Percentiles rank a stretch among this genome's conserved stretches.
Conservation (phyloP, 106 monocot genomes). For the Allium sativum region DNA sequence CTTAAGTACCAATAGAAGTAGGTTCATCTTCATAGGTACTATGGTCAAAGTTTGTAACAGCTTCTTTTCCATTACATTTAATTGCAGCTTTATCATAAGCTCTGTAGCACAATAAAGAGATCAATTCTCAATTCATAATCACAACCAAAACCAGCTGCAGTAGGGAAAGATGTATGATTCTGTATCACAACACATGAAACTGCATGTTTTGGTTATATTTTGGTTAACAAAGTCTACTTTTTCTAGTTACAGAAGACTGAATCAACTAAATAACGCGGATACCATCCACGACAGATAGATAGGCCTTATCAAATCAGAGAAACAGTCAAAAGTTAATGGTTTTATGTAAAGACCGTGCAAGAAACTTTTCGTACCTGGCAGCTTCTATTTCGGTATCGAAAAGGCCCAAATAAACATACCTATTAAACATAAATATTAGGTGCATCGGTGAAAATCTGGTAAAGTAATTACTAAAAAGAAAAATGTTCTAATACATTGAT, state of each 20-base stretch:
- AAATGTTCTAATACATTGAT: background rate
- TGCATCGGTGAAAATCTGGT: background rate
- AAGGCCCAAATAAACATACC: constrained; percentile 16
- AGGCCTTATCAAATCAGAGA: too few relatives aligned
- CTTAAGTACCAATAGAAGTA: constrained; percentile 10
- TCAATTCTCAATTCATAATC: background rate
- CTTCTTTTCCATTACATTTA: constrained; percentile 66
- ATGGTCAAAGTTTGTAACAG: constrained; percentile 68
- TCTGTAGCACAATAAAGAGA: constrained; percentile 13
- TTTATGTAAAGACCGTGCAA: background rate
- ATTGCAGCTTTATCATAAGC: constrained; percentile 84
- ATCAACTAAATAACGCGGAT: background rate
- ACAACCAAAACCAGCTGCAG: background rate
- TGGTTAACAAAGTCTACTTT: background rate
- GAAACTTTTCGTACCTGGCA: constrained; percentile 13
- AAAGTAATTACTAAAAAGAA: background rate
- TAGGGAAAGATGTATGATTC: too few relatives aligned
- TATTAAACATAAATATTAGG: background rate
- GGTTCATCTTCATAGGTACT: constrained; percentile 39
- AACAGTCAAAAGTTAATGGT: background rate
- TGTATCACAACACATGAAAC: background rate
- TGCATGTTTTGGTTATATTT: background rate
- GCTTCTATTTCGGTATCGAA: constrained; percentile 25
- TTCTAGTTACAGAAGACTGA: background rate
- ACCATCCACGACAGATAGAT: background rate